These are phyloP conservation scores for Mortierella sp. DNA, from an alignment of 371 early-diverging fungal genomes.

Conservation along the genomic window DNA sequence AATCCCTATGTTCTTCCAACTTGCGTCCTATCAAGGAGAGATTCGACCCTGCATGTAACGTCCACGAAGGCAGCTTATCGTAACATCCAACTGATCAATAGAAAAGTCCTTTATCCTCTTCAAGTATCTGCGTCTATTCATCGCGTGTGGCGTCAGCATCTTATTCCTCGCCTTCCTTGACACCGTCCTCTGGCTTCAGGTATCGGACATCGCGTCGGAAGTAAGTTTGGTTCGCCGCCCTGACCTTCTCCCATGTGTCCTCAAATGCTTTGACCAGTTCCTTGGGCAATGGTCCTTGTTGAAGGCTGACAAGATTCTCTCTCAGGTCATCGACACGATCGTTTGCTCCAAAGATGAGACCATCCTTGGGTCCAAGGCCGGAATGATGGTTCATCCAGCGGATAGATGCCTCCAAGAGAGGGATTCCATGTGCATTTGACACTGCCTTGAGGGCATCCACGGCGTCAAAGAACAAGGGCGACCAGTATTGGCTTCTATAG, in stretches of 20 bases:
- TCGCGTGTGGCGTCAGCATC: too few species aligned
- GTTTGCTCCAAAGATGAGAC: slow-evolving; percentile 67
- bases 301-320: slow-evolving; percentile 55
- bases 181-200: too few species aligned
- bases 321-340: too few species aligned
- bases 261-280: slow-evolving; percentile 62
- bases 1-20: too few species aligned
- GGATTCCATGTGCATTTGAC: slow-evolving; percentile 46
- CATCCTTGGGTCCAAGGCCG: slow-evolving; percentile 54
- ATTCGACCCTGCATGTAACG: too few species aligned
- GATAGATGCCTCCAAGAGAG: slow-evolving; percentile 60
- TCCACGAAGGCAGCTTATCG: too few species aligned
- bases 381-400: slow-evolving; percentile 75
- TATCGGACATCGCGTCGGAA: too few species aligned
- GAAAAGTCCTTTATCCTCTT: too few species aligned
- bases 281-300: slow-evolving; percentile 63
- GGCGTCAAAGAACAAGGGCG: slow-evolving; percentile 61
- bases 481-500: slow-evolving; percentile 69
- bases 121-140: too few species aligned
- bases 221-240: slow-evolving; percentile 55
- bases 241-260: slow-evolving; percentile 56
- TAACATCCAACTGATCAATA: too few species aligned
- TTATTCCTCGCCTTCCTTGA: too few species aligned
- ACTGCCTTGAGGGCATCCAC: slow-evolving; percentile 54
- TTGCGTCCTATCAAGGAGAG: too few species aligned